phyloP scores from a whole-genome alignment of 2,329 filamentous ascomycete genomes.

The Aspergillus novofumigatus region DNA sequence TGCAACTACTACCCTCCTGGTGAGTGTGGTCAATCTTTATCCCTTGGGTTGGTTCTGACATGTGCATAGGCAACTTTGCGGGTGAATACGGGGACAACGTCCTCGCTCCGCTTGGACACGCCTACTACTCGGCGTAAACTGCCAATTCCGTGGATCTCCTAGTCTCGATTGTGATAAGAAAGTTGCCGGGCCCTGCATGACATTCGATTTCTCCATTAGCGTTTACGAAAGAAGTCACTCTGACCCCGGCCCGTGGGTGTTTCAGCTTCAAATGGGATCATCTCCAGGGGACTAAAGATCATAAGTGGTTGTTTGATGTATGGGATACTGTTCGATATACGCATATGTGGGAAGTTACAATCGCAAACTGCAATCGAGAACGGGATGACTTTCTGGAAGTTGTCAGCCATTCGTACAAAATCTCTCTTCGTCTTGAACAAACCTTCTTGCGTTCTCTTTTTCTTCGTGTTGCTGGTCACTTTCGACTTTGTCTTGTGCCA shows the following conservation, averaged over 20 bases:
- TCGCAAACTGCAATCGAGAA: not conserved
- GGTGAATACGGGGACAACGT: slow-evolving; percentile 55
- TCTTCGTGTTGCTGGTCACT: not conserved
- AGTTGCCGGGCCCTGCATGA: not conserved
- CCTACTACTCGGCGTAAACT: slow-evolving; percentile 32
- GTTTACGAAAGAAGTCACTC: not conserved
- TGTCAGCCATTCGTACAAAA: not conserved
- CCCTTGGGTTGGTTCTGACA: slow-evolving; percentile 19
- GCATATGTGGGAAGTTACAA: not conserved
- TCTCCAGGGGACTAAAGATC: not conserved
- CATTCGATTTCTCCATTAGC: not conserved
- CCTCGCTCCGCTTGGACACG: slow-evolving; percentile 34
- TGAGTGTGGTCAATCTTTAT: slow-evolving; percentile 41
- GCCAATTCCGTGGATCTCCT: not conserved
- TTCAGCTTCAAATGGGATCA: not conserved
- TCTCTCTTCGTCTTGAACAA: not conserved
- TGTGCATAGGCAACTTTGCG: slow-evolving; percentile 49
- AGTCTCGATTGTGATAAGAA: slow-evolving; percentile 4
- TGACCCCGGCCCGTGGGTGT: not conserved
- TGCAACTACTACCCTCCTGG: slow-evolving; percentile 81
- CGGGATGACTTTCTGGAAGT: not conserved
- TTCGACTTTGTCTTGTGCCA: not conserved
- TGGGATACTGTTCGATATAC: not conserved
- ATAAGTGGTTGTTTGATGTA: not conserved
- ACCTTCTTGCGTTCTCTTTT: not conserved